Base-by-base conservation (phyloP, 2,329 filamentous ascomycete species). In the Trichoderma cornu-damae region DNA sequence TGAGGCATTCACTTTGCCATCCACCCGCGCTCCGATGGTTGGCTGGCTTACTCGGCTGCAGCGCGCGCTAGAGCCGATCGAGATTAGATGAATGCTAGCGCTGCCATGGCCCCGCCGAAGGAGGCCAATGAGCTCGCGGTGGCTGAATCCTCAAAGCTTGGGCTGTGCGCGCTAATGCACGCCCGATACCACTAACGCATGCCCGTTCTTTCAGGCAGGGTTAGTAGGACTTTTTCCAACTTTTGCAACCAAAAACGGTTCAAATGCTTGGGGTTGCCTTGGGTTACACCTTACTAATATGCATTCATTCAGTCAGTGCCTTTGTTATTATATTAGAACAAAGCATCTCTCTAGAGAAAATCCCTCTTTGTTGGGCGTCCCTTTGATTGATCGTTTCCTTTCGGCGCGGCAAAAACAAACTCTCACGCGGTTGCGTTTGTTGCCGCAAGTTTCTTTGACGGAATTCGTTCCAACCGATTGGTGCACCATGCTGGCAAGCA, bases 111-210 rank as follows among this genome's bases (percentile, higher is more conserved):
- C 32, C 30, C 22, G 7, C 42, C n/a, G 2, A n/a, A 28, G 12
- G 28, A 28, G 6, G 11, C 53, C 53, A 56, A 56, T 56, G 22
- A 42, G 9, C 6, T 6, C 1, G 6, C 43, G 24, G 53, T 56
- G 53, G 53, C 53, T 48, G 43, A 47, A 40, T 56, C 43, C 53
- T 56, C 4, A 40, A 48, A 48, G 43, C 24, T 49, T 48, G 51
- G 51, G 51, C 51, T 37, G 16, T 35, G 32, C 30, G 24, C 32
- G 34, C 43, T 40, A 48, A 40, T 48, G 51, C 51, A 44, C n/a
- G 32, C 7, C 40, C 22, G 28, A n/a, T n/a, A n/a, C n/a, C 32
- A 24, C 43, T 40, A 48, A 40, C 42, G 51, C 51, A 44, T 20
- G 32, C 7, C 40, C 22, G 28, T n/a, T 47, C 26, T 16, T 16